phyloP scores from a whole-genome alignment of 228 moss, liverwort and hornwort species.

The Sphagnum magellanicum region DNA sequence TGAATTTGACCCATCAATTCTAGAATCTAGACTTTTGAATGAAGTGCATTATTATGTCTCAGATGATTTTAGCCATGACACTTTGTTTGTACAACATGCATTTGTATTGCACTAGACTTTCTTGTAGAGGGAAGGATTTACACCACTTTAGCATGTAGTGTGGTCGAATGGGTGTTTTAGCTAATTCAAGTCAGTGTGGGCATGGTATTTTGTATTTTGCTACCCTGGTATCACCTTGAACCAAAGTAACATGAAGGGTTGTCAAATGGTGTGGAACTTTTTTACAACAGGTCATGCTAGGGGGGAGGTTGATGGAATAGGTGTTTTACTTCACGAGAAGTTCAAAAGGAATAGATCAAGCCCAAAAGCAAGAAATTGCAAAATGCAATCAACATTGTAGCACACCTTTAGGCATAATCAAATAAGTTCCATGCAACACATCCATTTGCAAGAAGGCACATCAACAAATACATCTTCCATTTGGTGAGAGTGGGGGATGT shows the following conservation, averaged over 20 bases:
- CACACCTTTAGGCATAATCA: neutral
- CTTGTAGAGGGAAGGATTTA: neutral
- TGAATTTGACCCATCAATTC: no score
- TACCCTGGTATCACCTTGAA: neutral
- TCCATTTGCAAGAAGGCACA: neutral
- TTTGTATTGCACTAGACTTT: constrained; percentile 2
- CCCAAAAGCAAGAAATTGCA: neutral
- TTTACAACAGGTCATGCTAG: neutral
- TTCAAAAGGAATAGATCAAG: neutral
- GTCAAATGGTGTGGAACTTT: neutral
- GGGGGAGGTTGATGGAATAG: neutral
- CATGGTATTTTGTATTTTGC: constrained; percentile 1
- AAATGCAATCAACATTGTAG: neutral
- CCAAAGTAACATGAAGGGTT: neutral
- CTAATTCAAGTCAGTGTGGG: neutral
- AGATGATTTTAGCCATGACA: neutral
- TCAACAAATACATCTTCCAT: neutral
- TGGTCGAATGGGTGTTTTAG: neutral
- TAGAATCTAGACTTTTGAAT: neutral
- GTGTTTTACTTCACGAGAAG: neutral
- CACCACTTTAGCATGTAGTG: neutral
- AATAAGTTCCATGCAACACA: neutral
- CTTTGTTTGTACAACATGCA: constrained; percentile 4
- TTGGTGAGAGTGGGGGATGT: neutral
- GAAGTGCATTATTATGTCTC: constrained; percentile 7